These are phyloP conservation scores for Triticum turgidum DNA, from an alignment of 176 grass and related monocot species.

Conservation along the genomic window DNA sequence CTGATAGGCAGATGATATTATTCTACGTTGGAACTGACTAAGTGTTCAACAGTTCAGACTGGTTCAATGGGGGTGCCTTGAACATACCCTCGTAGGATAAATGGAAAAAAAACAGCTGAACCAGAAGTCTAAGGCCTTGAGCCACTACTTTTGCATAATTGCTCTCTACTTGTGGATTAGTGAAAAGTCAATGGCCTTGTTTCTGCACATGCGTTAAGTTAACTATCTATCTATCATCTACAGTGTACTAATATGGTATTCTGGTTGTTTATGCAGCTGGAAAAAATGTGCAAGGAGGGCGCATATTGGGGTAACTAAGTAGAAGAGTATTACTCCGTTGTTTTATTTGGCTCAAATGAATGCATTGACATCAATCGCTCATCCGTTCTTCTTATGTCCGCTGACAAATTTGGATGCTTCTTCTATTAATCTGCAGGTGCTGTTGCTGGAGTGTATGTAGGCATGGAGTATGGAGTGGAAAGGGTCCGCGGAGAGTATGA, in stretches of 20 bases:
- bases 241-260: not conserved
- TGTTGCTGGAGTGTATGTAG: slow-evolving; percentile 77
- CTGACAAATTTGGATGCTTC: not conserved
- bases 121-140: not conserved
- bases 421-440: slow-evolving; percentile 40
- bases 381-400: not conserved
- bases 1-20: not conserved
- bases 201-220: not conserved
- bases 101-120: slow-evolving; percentile 1
- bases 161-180: not conserved
- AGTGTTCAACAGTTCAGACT: not conserved
- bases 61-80: not conserved
- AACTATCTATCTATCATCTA: not conserved
- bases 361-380: not conserved
- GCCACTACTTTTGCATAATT: not conserved
- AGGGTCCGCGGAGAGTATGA: slow-evolving; percentile 56
- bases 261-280: slow-evolving; percentile 45
- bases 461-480: slow-evolving; percentile 69
- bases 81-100: not conserved
- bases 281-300: slow-evolving; percentile 82
- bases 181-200: not conserved
- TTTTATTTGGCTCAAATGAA: not conserved
- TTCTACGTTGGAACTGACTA: not conserved
- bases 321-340: not conserved
- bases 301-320: slow-evolving; percentile 72